phyloP scores from a whole-genome alignment of 2,329 filamentous ascomycete genomes.

The Fusarium bactridioides region DNA sequence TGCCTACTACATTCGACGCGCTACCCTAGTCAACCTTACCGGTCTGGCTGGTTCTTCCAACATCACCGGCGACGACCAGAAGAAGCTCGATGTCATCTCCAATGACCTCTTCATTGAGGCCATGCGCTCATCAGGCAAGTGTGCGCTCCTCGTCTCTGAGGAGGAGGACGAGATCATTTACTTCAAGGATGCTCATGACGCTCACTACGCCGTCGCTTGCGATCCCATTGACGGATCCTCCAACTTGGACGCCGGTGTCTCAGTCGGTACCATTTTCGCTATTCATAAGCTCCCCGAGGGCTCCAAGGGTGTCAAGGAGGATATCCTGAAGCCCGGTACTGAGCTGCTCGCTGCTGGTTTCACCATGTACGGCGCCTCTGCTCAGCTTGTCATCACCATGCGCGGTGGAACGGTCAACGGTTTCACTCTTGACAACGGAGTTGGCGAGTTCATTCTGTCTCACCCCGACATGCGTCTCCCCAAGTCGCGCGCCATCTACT shows the following conservation, averaged over 20 bases:
- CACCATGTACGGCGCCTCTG: conserved; percentile 99
- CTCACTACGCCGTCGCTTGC: conserved; percentile 94
- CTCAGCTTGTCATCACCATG: conserved; percentile 98
- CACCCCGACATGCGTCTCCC: conserved; percentile 95
- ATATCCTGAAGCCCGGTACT: conserved; percentile 87
- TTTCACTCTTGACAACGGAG: conserved; percentile 95
- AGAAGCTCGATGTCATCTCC: conserved; percentile 99
- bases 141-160: conserved; percentile 93
- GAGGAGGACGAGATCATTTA: conserved; percentile 94
- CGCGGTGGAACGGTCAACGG: conserved; percentile 91
- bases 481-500: conserved; percentile 85
- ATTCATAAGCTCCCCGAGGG: conserved; percentile 88
- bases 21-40: conserved; percentile 92
- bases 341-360: conserved; percentile 96
- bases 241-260: conserved; percentile 97
- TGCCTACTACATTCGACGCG: conserved; percentile 97
- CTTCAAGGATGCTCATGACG: conserved; percentile 78
- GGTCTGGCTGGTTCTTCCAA: conserved; percentile 95
- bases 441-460: conserved; percentile 98
- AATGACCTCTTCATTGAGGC: conserved; percentile 97
- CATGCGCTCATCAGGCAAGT: conserved; percentile 92
- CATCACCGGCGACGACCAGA: conserved; percentile 96
- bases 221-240: conserved; percentile 98
- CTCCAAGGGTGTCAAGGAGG: conserved; percentile 77
- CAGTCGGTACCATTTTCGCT: conserved; percentile 96